Conservation (phyloP, 106 monocot genomes). For the Allium fistulosum region DNA sequence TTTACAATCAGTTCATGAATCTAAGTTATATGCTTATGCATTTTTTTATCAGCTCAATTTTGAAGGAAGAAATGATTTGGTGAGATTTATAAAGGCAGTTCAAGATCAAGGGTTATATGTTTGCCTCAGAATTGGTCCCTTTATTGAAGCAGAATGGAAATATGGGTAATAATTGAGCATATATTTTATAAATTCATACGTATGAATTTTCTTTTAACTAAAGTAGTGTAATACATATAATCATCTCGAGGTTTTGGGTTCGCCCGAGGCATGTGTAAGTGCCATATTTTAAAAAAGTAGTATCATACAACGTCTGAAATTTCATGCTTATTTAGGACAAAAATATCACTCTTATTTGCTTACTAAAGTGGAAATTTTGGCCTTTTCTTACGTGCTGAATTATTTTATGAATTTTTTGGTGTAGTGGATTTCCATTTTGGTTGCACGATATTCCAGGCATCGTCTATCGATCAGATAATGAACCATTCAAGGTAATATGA, state of each 20-base stretch:
- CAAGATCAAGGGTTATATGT: slow-evolving; percentile 60
- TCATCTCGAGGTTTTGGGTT: too few relatives aligned
- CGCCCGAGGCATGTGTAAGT: too few relatives aligned
- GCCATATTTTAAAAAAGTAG: too few relatives aligned
- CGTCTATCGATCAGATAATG: slow-evolving; percentile 67
- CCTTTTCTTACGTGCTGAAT: too few relatives aligned
- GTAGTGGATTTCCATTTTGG: slow-evolving; percentile 89
- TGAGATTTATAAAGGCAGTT: slow-evolving; percentile 70
- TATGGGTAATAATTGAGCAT: slow-evolving; percentile 46
- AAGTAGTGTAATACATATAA: background rate
- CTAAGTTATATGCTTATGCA: too few relatives aligned
- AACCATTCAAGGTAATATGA: slow-evolving; percentile 77
- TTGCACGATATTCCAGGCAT: slow-evolving; percentile 73
- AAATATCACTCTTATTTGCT: too few relatives aligned
- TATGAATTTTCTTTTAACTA: background rate
- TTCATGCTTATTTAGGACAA: too few relatives aligned
- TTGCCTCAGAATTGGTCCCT: slow-evolving; percentile 85
- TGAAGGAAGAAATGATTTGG: slow-evolving; percentile 60
- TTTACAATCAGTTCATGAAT: too few relatives aligned
- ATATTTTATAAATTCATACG: too few relatives aligned
- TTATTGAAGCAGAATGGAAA: slow-evolving; percentile 88
- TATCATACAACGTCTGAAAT: too few relatives aligned
- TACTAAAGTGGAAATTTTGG: too few relatives aligned
- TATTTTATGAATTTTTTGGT: background rate
- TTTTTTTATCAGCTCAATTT: slow-evolving; percentile 54